A percentile compares a stretch with the other conserved stretches of the same genome.
Evolutionary conservation across 352 stramenopile species (phyloP).

Genomic region (Phytophthora meadii): DNA sequence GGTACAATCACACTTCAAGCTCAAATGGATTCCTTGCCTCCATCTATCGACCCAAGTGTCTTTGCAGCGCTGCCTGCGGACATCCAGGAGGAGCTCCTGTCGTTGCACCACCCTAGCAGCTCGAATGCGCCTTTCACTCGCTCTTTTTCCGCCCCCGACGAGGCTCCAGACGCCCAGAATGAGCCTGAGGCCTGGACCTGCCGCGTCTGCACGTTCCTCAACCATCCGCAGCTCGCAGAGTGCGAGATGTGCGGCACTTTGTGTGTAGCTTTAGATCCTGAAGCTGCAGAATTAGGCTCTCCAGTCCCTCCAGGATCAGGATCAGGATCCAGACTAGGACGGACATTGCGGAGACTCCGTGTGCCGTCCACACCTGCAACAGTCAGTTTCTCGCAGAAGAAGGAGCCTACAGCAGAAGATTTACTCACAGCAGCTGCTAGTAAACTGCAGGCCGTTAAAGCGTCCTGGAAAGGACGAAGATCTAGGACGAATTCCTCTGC

Average conservation of each 20-base stretch:
- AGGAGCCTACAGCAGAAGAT: conserved; percentile 72
- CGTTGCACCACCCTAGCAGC: background rate
- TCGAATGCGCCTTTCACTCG: background rate
- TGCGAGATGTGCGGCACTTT: conserved; percentile 79
- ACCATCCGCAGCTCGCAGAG: conserved; percentile 69
- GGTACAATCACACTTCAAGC: conserved; percentile 33
- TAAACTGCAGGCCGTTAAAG: conserved; percentile 61
- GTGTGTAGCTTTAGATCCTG: conserved; percentile 31
- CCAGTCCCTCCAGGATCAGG: background rate
- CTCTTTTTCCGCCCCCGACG: conserved; percentile 2
- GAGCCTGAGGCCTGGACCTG: conserved; percentile 54
- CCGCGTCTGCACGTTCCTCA: conserved; percentile 81
- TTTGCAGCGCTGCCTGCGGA: conserved; percentile 61
- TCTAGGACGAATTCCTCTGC: conserved; percentile 31
- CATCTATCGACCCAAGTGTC: conserved; percentile 52
- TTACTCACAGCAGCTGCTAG: conserved; percentile 57
- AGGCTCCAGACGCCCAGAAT: conserved; percentile 1
- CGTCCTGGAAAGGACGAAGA: conserved; percentile 28
- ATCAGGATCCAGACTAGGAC: conserved; percentile 38
- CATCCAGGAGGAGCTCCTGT: conserved; percentile 62
- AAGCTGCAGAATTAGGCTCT: background rate
- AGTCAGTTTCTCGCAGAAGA: conserved; percentile 58
- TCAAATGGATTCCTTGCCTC: conserved; percentile 5
- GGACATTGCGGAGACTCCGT: conserved; percentile 50
- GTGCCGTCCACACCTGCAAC: conserved; percentile 52